A percentile compares a stretch with the other conserved stretches of the same genome.
Conservation (phyloP, 768 basidiomycete genomes). For the Hirschioporus abietinus region DNA sequence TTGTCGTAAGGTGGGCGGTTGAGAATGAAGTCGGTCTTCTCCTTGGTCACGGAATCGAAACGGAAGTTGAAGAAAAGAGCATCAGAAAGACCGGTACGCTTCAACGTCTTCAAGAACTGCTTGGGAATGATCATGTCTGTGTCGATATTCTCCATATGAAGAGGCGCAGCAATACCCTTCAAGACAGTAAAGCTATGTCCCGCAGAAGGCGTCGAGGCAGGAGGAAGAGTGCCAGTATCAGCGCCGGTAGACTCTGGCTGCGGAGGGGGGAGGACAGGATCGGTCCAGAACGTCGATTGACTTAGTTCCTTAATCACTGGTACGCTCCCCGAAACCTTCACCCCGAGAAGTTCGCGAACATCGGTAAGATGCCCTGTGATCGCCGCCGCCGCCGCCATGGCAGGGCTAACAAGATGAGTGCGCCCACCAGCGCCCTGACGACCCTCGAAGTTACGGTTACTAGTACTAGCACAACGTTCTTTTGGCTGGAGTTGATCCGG, state of each 20-base stretch:
- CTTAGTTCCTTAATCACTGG: constrained; percentile 65
- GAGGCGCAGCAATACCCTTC: constrained; percentile 73
- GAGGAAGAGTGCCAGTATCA: constrained; percentile 28
- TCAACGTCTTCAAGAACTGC: constrained; percentile 89
- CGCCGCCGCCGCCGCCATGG: constrained; percentile 91
- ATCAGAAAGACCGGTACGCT: constrained; percentile 80
- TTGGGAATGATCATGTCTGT: constrained; percentile 95
- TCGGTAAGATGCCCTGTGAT: constrained; percentile 82
- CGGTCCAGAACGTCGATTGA: constrained; percentile 73
- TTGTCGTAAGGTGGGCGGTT: constrained; percentile 75
- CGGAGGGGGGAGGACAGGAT: constrained; percentile 54
- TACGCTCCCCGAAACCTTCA: constrained; percentile 33
- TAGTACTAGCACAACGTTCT: constrained; percentile 85
- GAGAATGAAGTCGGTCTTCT: constrained; percentile 78
- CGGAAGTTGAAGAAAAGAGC: constrained; percentile 82
- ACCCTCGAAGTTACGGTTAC: constrained; percentile 92
- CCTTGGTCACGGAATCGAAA: constrained; percentile 71
- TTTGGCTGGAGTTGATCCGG: constrained; percentile 83
- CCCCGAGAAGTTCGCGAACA: constrained; percentile 68
- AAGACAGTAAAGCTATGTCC: constrained; percentile 63
- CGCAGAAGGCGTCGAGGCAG: constrained; percentile 38
- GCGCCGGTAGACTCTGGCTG: constrained; percentile 35
- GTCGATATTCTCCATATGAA: constrained; percentile 81
- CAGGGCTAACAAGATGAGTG: constrained; percentile 85
- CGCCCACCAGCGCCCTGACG: constrained; percentile 84